These are phyloP conservation scores for Xanthoconium stramineum DNA, from an alignment of 768 basidiomycete species.

Conservation along the genomic window DNA sequence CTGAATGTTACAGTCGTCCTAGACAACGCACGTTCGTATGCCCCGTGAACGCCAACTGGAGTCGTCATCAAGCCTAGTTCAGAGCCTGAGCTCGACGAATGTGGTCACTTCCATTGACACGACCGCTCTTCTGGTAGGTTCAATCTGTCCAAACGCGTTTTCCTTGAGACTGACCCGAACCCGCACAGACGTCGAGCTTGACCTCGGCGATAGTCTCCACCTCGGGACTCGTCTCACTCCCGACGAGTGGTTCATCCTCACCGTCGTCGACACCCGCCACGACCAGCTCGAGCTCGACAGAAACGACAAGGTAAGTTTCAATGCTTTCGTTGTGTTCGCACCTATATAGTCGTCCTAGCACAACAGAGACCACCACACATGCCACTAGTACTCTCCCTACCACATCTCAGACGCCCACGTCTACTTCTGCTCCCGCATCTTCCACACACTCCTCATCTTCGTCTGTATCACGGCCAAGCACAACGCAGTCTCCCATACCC, in stretches of 20 bases:
- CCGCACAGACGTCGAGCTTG: not conserved
- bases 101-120: not conserved
- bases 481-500: not conserved
- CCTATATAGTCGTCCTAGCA: not conserved
- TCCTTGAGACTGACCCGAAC: too few species aligned
- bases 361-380: not conserved
- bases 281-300: not conserved
- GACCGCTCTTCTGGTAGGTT: not conserved
- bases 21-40: not conserved
- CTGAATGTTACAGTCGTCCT: too few species aligned
- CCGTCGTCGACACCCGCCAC: not conserved
- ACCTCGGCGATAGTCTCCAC: not conserved
- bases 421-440: not conserved
- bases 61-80: not conserved
- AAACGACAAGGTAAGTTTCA: constrained; percentile 14
- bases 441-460: not conserved
- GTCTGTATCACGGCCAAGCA: not conserved
- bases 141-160: not conserved
- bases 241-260: not conserved
- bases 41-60: not conserved
- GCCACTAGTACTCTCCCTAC: not conserved
- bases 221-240: not conserved
- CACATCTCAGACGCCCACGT: constrained; percentile 1
- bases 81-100: not conserved
- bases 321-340: not conserved